Evolutionary conservation across 1,284 basidiomycete genomes (phyloP), one percentile per base, ranked within the genome.

Genomic region (Irpex sp.): DNA sequence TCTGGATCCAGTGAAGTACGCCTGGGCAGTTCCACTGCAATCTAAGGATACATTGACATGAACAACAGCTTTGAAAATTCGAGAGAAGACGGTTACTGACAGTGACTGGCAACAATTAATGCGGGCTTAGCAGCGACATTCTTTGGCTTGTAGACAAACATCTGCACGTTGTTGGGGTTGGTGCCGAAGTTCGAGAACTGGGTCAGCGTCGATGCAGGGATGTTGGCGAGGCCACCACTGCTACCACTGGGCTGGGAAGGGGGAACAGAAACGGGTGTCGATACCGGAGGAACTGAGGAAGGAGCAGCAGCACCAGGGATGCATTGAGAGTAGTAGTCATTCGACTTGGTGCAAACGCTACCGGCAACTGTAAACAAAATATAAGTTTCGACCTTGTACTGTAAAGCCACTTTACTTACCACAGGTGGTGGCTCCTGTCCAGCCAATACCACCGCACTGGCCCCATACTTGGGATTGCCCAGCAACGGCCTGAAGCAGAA

Each of bases 31-130:
- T 19, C 81, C 84, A 5, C 72, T 70, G 74, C 84, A 84, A 63
- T 80, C 37, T 39, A 39, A 6, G 37, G 13, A 39, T n/a, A n/a
- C 37, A 39, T 6, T 39, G 37, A 39, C 11, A 39, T 39, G 37
- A 39, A 50, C 49, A n/a, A 11, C 49, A 11, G 11, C 19, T 3
- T 4, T 53, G 4, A 5, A 2, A 21, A 5, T 13, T 21, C 11
- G 13, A 33, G n/a, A 21, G 31, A 15, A n/a, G n/a, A n/a, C 31
- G 8, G 11, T n/a, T 2, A 53, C 58, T 19, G 9, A 60, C 50
- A 80, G 67, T 82, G 83, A 43, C 83, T 79, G 21, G 82, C 83
- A 58, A 84, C 78, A 60, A 85, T 80, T 39, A 85, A 72, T 39
- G 81, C 75, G 0, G 81, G 78, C 2, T 76, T 75, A 58, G 75